These are phyloP conservation scores for Nakaseomyces bracarensis DNA, from an alignment of 1,139 yeast genomes.

Conservation along the genomic window DNA sequence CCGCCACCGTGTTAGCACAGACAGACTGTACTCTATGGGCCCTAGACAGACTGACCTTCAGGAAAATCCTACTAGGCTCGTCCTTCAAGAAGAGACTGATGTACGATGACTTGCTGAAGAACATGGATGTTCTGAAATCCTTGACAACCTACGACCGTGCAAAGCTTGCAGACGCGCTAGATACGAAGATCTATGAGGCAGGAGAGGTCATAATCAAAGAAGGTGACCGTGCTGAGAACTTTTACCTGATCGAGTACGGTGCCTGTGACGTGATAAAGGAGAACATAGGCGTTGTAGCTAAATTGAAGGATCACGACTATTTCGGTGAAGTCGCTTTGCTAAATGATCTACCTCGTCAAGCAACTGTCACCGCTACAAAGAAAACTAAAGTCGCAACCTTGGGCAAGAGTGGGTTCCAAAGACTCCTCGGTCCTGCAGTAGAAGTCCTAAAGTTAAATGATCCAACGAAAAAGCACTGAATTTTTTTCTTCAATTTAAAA, in stretches of 20 bases:
- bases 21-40: conserved; percentile 79
- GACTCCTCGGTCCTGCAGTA: conserved; percentile 89
- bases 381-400: conserved; percentile 80
- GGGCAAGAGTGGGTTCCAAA: conserved; percentile 86
- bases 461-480: conserved; percentile 42
- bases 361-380: conserved; percentile 75
- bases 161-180: conserved; percentile 89
- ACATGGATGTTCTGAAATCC: conserved; percentile 66
- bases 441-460: conserved; percentile 73
- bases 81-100: conserved; percentile 83
- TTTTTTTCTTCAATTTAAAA: too few relatives aligned
- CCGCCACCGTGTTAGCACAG: conserved; percentile 83
- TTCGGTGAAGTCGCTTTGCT: conserved; percentile 93
- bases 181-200: conserved; percentile 61
- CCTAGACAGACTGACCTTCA: conserved; percentile 84
- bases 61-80: conserved; percentile 82
- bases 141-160: conserved; percentile 80
- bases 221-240: conserved; percentile 89
- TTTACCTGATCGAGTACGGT: conserved; percentile 84
- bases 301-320: conserved; percentile 74
- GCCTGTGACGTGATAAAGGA: conserved; percentile 62
- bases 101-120: conserved; percentile 84
- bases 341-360: conserved; percentile 89
- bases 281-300: conserved; percentile 50
- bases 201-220: conserved; percentile 75